Percentiles rank a stretch among this genome's conserved stretches.
Conservation (phyloP, 1,284 basidiomycete genomes). For the Rhodotorula sp. region DNA sequence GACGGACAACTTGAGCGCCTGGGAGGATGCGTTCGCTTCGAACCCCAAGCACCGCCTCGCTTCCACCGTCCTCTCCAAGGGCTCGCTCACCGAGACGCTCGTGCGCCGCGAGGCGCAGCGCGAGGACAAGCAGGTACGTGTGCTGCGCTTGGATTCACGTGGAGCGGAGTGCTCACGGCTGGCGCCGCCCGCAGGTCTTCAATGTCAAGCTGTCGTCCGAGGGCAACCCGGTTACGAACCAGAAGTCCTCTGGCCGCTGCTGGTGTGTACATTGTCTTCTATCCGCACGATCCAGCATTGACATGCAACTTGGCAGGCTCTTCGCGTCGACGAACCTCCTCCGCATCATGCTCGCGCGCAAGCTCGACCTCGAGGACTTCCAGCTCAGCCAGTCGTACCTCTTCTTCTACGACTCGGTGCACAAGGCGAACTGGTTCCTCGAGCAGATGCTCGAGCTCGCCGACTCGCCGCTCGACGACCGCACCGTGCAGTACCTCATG, state of each 20-base stretch:
- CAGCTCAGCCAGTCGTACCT: slow-evolving; percentile 81
- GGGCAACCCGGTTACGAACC: slow-evolving; percentile 75
- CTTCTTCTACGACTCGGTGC: slow-evolving; percentile 61
- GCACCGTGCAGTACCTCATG: slow-evolving; percentile 75
- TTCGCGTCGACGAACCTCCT: slow-evolving; percentile 70
- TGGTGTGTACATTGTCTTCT: slow-evolving; percentile 58
- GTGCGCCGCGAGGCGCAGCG: slow-evolving; percentile 65
- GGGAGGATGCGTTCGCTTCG: slow-evolving; percentile 39
- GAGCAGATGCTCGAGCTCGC: slow-evolving; percentile 82
- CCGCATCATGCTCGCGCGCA: slow-evolving; percentile 79
- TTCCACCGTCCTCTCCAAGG: slow-evolving; percentile 75
- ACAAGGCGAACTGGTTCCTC: slow-evolving; percentile 78
- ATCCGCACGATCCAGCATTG: too few relatives aligned
- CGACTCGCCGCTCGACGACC: slow-evolving; percentile 76
- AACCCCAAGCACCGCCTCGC: slow-evolving; percentile 70
- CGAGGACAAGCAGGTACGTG: slow-evolving; percentile 62
- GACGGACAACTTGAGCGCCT: slow-evolving; percentile 32
- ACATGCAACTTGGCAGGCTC: slow-evolving; percentile 54
- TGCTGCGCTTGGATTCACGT: slow-evolving; percentile 17
- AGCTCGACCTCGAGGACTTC: slow-evolving; percentile 74
- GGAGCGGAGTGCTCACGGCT: background rate
- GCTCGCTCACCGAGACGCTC: slow-evolving; percentile 68
- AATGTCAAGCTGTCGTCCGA: slow-evolving; percentile 77
- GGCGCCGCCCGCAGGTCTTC: slow-evolving; percentile 60
- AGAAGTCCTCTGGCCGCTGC: slow-evolving; percentile 82